Conservation (phyloP, 148 eudicot species). For the Heliamphora exappendiculata region DNA sequence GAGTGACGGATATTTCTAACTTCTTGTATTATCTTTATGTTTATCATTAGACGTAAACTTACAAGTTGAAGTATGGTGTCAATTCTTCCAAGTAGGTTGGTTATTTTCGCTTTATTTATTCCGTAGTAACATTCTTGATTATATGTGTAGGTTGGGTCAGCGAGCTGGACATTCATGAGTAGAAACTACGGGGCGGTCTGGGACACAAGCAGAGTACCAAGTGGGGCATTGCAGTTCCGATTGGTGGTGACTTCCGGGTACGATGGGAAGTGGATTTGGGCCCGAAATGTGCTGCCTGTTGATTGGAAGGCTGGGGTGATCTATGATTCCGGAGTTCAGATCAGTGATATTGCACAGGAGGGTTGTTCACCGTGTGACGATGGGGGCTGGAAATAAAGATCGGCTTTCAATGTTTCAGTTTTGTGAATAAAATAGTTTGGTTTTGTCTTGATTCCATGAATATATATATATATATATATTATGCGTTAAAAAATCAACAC, state of each 20-base stretch:
- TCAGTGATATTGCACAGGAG: constrained; percentile 46
- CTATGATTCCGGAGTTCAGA: constrained; percentile 37
- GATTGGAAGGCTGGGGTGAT: constrained; percentile 37
- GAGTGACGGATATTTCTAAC: too few relatives aligned
- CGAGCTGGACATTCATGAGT: constrained; percentile 51
- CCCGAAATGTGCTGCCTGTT: constrained; percentile 52
- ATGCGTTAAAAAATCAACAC: neutral
- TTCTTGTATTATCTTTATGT: too few relatives aligned
- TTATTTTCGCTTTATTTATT: too few relatives aligned
- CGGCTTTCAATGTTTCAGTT: neutral
- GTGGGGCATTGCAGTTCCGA: constrained; percentile 59
- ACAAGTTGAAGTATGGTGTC: too few relatives aligned
- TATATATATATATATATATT: neutral
- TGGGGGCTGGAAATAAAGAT: constrained; percentile 20
- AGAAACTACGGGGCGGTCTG: constrained; percentile 69
- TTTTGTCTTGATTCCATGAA: neutral
- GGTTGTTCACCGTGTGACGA: constrained; percentile 57
- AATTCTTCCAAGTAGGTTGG: too few relatives aligned
- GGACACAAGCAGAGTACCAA: constrained; percentile 55
- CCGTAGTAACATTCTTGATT: too few relatives aligned
- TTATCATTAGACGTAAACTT: too few relatives aligned
- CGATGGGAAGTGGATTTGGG: constrained; percentile 60
- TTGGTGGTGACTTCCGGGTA: constrained; percentile 56
- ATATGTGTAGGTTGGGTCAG: constrained; percentile 40
- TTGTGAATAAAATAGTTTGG: neutral